Percentiles rank a stretch among this genome's conserved stretches.
Conservation (phyloP, 75 land plant species). For the Pseudotsuga menziesii region DNA sequence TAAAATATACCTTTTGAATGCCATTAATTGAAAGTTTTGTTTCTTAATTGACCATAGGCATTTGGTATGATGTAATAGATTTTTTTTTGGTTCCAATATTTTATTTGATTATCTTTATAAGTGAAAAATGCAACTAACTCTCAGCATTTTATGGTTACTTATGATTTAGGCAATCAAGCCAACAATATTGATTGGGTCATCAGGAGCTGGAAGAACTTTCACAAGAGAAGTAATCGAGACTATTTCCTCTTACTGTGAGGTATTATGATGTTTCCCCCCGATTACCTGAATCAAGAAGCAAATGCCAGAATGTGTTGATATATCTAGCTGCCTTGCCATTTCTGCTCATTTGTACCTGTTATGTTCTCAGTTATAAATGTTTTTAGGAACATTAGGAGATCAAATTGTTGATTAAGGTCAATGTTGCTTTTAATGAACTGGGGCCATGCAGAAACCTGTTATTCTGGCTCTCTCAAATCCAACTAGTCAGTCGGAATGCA, state of each 20-base stretch:
- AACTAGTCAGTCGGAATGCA: constrained; percentile 45
- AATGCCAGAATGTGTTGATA: neutral
- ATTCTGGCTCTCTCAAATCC: constrained; percentile 52
- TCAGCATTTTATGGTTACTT: neutral
- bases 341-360: neutral
- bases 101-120: neutral
- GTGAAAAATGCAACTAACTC: neutral
- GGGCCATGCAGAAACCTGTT: constrained; percentile 36
- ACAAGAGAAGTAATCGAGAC: constrained; percentile 47
- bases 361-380: neutral
- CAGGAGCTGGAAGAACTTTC: constrained; percentile 45
- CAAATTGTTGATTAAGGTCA: neutral
- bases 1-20: neutral
- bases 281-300: neutral
- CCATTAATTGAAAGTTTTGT: neutral
- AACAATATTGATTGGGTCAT: constrained; percentile 36
- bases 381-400: neutral
- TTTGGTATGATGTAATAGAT: neutral
- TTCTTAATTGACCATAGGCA: neutral
- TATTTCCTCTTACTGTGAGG: constrained; percentile 33
- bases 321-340: neutral
- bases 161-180: constrained; percentile 41
- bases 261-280: neutral
- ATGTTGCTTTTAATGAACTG: neutral
- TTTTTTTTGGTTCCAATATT: neutral